Evolutionary conservation across 1,284 basidiomycete genomes (phyloP), one percentile per base, ranked within the genome.

Genomic region (Papiliotrema nemorosa): DNA sequence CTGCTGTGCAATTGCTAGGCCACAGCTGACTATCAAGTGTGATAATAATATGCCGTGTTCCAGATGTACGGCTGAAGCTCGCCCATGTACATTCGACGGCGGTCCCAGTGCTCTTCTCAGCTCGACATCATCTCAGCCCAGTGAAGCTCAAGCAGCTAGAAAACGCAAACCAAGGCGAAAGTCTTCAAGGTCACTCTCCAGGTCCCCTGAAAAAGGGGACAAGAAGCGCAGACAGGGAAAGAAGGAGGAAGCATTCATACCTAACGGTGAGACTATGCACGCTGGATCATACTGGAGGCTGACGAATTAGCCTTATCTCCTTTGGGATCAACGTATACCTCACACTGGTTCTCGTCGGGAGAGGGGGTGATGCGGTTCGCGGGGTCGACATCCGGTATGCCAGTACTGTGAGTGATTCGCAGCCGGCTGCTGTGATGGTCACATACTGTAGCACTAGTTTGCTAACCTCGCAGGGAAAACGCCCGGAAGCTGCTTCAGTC

Each of bases 41-140:
- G 42, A 44, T 25, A 44, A 44, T 31, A 44, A 44, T n/a, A 44
- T 44, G 42, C 42, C 42, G 3, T 44, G 42, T 25, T 44, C 42
- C 9, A 31, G 42, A 22, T 44, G 42, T 33, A 44, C 42, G 4
- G 5, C 42, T 21, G 42, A 44, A n/a, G n/a, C n/a, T 13, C 26
- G 31, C 12, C 24, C 26, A 12, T 44, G 42, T 31, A 44, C 42
- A 33, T 44, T 44, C 29, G 42, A 44, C 16, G 42, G 42, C 16
- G 42, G 42, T 18, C 42, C 42, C 12, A 44, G 42, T 21, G 42
- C 42, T 31, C 20, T 44, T 5, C 31, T 44, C 6, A 26, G 22
- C 29, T 44, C 42, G 6, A 31, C 34, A 10, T 33, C 42, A 31
- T 33, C 29, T 5, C 42, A 44, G 42, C 24, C 29, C n/a, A 20